These are phyloP conservation scores for Dendrothele bispora DNA, from an alignment of 768 basidiomycete genomes.

Conservation along the genomic window DNA sequence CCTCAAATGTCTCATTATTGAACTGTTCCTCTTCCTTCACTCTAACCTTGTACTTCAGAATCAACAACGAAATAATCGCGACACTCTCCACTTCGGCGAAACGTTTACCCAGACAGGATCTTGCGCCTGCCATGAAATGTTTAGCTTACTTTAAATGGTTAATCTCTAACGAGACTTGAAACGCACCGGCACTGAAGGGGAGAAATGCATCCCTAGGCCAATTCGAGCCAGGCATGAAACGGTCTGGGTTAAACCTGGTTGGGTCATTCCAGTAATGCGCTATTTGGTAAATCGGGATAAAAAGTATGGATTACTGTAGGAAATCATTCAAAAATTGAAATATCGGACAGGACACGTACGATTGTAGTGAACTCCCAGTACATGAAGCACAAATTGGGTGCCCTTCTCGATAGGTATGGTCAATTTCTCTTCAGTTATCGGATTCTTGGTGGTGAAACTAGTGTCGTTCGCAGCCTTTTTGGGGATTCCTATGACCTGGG, in stretches of 20 bases:
- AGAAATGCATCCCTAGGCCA: constrained; percentile 57
- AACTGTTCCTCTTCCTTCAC: constrained; percentile 52
- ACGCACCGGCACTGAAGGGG: constrained; percentile 49
- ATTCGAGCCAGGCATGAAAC: constrained; percentile 45
- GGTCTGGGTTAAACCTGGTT: constrained; percentile 38
- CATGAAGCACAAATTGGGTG: constrained; percentile 33
- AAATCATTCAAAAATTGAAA: no score
- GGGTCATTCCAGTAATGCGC: constrained; percentile 60
- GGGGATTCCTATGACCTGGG: constrained; percentile 41
- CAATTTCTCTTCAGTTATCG: constrained; percentile 36
- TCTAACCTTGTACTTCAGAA: constrained; percentile 45
- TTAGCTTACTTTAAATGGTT: constrained; percentile 2
- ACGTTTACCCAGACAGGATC: constrained; percentile 21
- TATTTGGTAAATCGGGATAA: no score
- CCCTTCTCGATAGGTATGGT: constrained; percentile 44
- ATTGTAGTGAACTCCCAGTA: constrained; percentile 48
- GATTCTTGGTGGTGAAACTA: constrained; percentile 31
- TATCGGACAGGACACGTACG: no score
- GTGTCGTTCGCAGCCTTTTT: constrained; percentile 50
- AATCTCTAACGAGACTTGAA: constrained; percentile 46
- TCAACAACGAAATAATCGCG: constrained; percentile 47
- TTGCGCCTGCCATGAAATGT: neutral
- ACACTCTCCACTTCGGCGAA: constrained; percentile 55
- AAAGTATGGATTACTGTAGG: no score
- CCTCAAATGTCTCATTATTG: constrained; percentile 44